Conservation (phyloP, 2,329 filamentous ascomycete species). For the Orbilia oligospora region DNA sequence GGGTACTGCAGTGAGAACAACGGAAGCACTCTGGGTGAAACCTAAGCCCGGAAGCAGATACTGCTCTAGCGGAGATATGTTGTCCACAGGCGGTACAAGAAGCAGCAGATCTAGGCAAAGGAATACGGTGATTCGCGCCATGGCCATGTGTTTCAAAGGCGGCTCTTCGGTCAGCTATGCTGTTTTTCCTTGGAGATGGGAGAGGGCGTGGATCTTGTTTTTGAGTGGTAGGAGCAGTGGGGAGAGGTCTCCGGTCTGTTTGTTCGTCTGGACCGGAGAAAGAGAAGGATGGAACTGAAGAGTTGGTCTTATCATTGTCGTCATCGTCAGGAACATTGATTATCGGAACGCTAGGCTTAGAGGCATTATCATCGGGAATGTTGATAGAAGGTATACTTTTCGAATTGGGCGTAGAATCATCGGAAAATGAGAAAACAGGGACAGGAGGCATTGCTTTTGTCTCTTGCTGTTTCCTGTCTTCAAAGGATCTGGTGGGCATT, state of each 20-base stretch:
- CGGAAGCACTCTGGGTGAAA: slow-evolving; percentile 96
- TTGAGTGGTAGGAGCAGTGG: slow-evolving; percentile 33
- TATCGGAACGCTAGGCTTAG: slow-evolving; percentile 56
- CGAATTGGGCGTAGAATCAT: slow-evolving; percentile 53
- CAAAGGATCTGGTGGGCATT: slow-evolving; percentile 16
- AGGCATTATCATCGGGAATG: slow-evolving; percentile 57
- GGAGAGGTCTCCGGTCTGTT: slow-evolving; percentile 46
- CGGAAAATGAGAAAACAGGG: slow-evolving; percentile 62
- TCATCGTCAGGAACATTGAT: slow-evolving; percentile 58
- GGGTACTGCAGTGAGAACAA: slow-evolving; percentile 87
- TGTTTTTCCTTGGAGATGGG: slow-evolving; percentile 46
- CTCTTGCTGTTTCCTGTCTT: slow-evolving; percentile 31
- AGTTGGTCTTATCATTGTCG: slow-evolving; percentile 53
- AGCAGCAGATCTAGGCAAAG: slow-evolving; percentile 69
- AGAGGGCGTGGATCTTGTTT: slow-evolving; percentile 54
- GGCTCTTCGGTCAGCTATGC: slow-evolving; percentile 50
- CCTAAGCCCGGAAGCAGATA: slow-evolving; percentile 83
- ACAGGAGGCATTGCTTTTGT: slow-evolving; percentile 58
- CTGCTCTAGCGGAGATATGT: slow-evolving; percentile 90
- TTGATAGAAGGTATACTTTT: slow-evolving; percentile 60
- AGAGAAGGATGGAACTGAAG: slow-evolving; percentile 61
- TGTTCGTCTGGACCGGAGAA: slow-evolving; percentile 53
- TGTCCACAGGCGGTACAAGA: slow-evolving; percentile 86
- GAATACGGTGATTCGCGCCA: slow-evolving; percentile 48
- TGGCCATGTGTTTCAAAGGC: slow-evolving; percentile 56